These are phyloP conservation scores for Oryza rufipogon DNA, from an alignment of 176 grass and related monocot species.

Conservation along the genomic window DNA sequence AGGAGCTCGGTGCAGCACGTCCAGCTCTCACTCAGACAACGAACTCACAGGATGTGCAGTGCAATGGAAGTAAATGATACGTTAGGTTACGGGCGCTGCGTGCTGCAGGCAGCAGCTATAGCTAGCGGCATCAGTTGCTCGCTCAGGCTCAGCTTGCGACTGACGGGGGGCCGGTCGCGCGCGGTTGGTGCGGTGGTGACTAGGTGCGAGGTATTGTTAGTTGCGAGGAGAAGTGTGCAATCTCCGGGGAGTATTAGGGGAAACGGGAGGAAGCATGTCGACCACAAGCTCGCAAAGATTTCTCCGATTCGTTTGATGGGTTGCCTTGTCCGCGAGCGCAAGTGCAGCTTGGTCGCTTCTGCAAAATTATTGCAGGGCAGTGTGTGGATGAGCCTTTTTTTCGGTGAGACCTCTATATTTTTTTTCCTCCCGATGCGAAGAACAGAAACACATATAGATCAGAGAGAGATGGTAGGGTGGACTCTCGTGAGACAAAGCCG, in stretches of 20 bases:
- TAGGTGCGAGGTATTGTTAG: constrained; percentile 8
- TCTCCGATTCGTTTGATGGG: constrained; percentile 60
- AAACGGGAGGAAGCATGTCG: constrained; percentile 48
- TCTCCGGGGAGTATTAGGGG: constrained; percentile 47
- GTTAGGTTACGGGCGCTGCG: constrained; percentile 1
- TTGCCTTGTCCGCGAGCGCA: constrained; percentile 52
- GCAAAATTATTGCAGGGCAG: constrained; percentile 59
- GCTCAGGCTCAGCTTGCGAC: background rate
- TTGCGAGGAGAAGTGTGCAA: constrained; percentile 42
- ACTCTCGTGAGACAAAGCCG: constrained; percentile 39
- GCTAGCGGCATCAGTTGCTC: background rate
- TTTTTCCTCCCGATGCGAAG: background rate
- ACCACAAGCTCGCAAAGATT: constrained; percentile 81
- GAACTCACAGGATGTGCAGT: background rate
- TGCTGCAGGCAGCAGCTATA: background rate
- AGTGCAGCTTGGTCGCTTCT: constrained; percentile 50
- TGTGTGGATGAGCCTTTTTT: constrained; percentile 76
- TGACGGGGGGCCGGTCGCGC: too few relatives aligned
- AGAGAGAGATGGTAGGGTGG: constrained; percentile 29
- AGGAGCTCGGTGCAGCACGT: background rate
- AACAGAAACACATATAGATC: background rate
- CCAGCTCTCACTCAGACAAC: background rate
- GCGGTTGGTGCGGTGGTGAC: background rate
- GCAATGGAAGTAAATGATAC: constrained; percentile 19
- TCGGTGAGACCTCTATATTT: background rate